phyloP scores from a whole-genome alignment of 2,329 filamentous ascomycete species.

The Fusarium neocosmosporiellum region DNA sequence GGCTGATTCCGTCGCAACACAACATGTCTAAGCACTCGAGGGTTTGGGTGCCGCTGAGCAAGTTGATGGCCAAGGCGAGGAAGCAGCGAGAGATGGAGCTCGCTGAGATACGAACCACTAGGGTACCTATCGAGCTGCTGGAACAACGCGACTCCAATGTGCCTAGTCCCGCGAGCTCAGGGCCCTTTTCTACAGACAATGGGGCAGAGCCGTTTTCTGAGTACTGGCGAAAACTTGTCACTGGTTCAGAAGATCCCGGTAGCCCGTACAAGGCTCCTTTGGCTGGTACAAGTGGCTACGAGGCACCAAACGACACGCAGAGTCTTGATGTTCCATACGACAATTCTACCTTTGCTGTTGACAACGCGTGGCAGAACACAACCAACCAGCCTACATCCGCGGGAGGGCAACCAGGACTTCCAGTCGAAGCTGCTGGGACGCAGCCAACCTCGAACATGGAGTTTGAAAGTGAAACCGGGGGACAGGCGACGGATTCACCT shows the following conservation, averaged over 20 bases:
- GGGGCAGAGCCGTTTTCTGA: constrained; percentile 10
- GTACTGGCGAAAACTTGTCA: constrained; percentile 29
- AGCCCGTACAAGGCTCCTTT: not conserved
- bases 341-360: not conserved
- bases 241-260: fast-evolving
- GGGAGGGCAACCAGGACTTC: not conserved
- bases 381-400: not conserved
- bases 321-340: too few species aligned
- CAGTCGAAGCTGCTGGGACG: not conserved
- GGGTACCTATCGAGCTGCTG: constrained; percentile 38
- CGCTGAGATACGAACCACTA: constrained; percentile 45
- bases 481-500: not conserved
- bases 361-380: not conserved
- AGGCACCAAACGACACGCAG: not conserved
- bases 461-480: not conserved
- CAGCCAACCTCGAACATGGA: not conserved
- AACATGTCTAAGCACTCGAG: constrained; percentile 44
- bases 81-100: constrained; percentile 53
- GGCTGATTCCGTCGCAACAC: constrained; percentile 48
- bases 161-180: constrained; percentile 44
- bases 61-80: constrained; percentile 52
- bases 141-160: constrained; percentile 45
- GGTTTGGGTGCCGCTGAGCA: constrained; percentile 56
- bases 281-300: not conserved
- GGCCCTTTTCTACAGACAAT: constrained; percentile 25